Conservation (phyloP, 148 eudicot genomes). For the Bassia scoparia region DNA sequence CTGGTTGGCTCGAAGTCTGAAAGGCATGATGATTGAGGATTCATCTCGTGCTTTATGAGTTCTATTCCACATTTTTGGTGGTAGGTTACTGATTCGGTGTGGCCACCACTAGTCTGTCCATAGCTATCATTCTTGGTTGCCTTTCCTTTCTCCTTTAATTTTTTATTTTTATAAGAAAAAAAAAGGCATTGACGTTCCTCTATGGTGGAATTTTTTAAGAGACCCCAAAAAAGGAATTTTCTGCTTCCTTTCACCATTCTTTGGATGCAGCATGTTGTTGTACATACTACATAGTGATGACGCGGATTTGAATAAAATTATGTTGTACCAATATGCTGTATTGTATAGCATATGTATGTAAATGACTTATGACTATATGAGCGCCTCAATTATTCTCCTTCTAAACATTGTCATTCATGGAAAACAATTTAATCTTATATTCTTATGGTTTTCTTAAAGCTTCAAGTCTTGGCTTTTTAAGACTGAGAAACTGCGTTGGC, state of each 20-base stretch:
- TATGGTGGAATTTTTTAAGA: slow-evolving; percentile 24
- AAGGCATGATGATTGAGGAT: slow-evolving; percentile 86
- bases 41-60: slow-evolving; percentile 43
- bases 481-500: neutral
- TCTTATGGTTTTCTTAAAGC: no score
- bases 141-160: slow-evolving; percentile 4
- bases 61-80: slow-evolving; percentile 5
- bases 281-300: slow-evolving; percentile 51
- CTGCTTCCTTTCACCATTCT: slow-evolving; percentile 33
- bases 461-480: no score
- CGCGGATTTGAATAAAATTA: slow-evolving; percentile 21
- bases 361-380: slow-evolving; percentile 1
- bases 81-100: slow-evolving; percentile 24
- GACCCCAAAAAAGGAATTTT: slow-evolving; percentile 3
- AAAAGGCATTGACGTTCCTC: slow-evolving; percentile 2
- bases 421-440: no score
- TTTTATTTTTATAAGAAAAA: neutral
- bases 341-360: slow-evolving; percentile 26
- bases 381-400: slow-evolving; percentile 24
- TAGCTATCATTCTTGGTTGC: slow-evolving; percentile 13
- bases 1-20: slow-evolving; percentile 80
- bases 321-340: slow-evolving; percentile 31
- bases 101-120: slow-evolving; percentile 9
- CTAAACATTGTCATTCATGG: neutral
- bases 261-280: slow-evolving; percentile 53